These are phyloP conservation scores for Metschnikowia lachancei DNA, from an alignment of 805 yeast species.

Conservation along the genomic window DNA sequence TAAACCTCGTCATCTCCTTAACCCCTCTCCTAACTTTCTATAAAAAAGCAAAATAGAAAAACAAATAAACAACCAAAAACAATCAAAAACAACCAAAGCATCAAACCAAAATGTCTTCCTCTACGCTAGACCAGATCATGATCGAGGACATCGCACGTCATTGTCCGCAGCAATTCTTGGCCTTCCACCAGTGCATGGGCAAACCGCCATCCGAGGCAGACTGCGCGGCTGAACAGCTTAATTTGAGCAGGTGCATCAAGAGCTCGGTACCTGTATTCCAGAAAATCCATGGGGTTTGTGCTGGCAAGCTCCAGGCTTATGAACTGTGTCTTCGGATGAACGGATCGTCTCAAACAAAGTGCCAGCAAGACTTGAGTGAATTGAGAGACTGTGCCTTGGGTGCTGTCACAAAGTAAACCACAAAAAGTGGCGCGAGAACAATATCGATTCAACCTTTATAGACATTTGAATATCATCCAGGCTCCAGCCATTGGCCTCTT, in stretches of 20 bases:
- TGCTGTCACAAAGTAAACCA: constrained; percentile 8
- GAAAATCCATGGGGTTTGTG: constrained; percentile 62
- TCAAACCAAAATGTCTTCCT: constrained; percentile 12
- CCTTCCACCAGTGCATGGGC: constrained; percentile 70
- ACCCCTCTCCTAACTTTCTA: too few relatives aligned
- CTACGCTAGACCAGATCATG: constrained; percentile 61
- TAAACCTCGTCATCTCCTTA: too few relatives aligned
- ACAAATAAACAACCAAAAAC: too few relatives aligned
- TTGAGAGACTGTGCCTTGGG: constrained; percentile 61
- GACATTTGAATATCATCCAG: background rate
- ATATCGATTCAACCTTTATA: background rate
- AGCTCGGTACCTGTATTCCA: constrained; percentile 67
- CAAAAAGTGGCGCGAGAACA: background rate
- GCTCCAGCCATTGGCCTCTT: too few relatives aligned
- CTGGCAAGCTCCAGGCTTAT: constrained; percentile 54
- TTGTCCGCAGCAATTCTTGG: constrained; percentile 72
- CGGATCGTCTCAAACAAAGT: constrained; percentile 42
- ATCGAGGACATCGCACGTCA: constrained; percentile 73
- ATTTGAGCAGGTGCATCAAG: constrained; percentile 61
- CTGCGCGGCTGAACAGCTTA: constrained; percentile 56
- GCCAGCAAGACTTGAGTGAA: constrained; percentile 51
- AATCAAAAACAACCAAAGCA: too few relatives aligned
- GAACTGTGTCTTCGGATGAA: constrained; percentile 60
- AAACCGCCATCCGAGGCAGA: constrained; percentile 49
- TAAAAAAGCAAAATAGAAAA: too few relatives aligned